These are phyloP conservation scores for Crithidia fasciculata DNA, from an alignment of 208 protist genomes.

Conservation along the genomic window DNA sequence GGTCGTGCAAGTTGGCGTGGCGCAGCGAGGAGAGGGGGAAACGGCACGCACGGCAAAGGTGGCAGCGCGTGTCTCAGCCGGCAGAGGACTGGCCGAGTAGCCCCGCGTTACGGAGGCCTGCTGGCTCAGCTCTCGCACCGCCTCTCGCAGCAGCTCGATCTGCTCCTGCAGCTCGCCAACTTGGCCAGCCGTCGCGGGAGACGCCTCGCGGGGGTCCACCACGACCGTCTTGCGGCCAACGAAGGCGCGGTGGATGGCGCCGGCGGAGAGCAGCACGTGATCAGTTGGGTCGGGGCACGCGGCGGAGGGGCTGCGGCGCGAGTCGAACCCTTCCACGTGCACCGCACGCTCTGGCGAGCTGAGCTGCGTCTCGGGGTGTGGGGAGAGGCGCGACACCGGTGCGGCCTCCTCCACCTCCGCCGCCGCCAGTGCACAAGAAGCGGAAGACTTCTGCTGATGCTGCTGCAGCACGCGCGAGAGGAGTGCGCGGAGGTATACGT, in stretches of 20 bases:
- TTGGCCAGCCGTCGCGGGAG: slow-evolving; percentile 17
- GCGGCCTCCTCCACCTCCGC: not conserved
- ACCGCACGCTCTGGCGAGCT: not conserved
- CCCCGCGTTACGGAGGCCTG: slow-evolving; percentile 22
- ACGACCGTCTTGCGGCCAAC: slow-evolving; percentile 4
- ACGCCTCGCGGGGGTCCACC: not conserved
- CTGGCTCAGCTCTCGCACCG: slow-evolving; percentile 50
- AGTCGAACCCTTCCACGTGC: slow-evolving; percentile 1
- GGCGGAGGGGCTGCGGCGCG: slow-evolving; percentile 21
- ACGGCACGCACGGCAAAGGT: slow-evolving; percentile 9
- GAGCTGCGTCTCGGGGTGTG: not conserved
- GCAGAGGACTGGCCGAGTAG: slow-evolving; percentile 12
- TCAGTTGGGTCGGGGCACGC: slow-evolving; percentile 4
- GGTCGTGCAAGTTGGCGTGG: slow-evolving; percentile 34
- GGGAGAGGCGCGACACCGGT: slow-evolving; percentile 1
- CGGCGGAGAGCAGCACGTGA: not conserved
- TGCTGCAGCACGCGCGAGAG: slow-evolving; percentile 23
- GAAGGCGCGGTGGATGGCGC: not conserved
- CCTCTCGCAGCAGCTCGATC: slow-evolving; percentile 39
- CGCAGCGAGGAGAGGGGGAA: slow-evolving; percentile 31
- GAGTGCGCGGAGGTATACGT: slow-evolving; percentile 40
- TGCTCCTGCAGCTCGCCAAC: slow-evolving; percentile 33
- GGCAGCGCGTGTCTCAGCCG: slow-evolving; percentile 2
- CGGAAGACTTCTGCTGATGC: not conserved
- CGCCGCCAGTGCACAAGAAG: not conserved